Conservation (phyloP, 2,329 filamentous ascomycete species). For the Calcarisporium arbuscula region DNA sequence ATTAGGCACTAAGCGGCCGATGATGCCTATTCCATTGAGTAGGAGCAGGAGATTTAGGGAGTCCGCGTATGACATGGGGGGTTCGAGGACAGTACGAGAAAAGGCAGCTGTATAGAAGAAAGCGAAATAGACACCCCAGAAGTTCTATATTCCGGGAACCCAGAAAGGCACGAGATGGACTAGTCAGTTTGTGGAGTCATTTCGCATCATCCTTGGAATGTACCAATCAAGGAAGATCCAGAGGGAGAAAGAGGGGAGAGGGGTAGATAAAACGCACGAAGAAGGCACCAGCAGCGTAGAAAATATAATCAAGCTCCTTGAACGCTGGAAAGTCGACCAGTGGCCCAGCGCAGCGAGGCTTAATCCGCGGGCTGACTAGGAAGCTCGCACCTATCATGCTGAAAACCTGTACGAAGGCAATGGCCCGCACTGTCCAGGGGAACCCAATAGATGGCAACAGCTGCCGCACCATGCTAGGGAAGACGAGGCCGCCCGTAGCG, state of each 20-base stretch:
- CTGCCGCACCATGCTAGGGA: conserved; percentile 33
- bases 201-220: too few relatives aligned
- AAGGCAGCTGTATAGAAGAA: conserved; percentile 54
- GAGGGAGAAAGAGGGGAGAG: too few relatives aligned
- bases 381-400: conserved; percentile 32
- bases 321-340: conserved; percentile 41
- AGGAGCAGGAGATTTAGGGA: conserved; percentile 58
- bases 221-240: too few relatives aligned
- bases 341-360: conserved; percentile 31
- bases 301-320: conserved; percentile 36
- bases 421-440: conserved; percentile 48
- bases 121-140: conserved; percentile 48
- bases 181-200: too few relatives aligned
- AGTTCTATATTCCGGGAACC: conserved; percentile 26
- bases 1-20: conserved; percentile 53
- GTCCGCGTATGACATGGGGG: conserved; percentile 35
- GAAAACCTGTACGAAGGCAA: conserved; percentile 52
- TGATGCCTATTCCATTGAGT: conserved; percentile 55
- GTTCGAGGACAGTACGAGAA: conserved; percentile 33
- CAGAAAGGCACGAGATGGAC: too few relatives aligned
- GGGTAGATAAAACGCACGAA: conserved; percentile 16
- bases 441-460: conserved; percentile 26
- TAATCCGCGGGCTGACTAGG: conserved; percentile 34
- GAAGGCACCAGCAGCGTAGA: conserved; percentile 30
- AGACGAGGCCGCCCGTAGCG: conserved; percentile 53